Percentiles rank a stretch among this genome's conserved stretches.
phyloP scores from a whole-genome alignment of 371 early-diverging fungal species.

The Mucor piriformis region DNA sequence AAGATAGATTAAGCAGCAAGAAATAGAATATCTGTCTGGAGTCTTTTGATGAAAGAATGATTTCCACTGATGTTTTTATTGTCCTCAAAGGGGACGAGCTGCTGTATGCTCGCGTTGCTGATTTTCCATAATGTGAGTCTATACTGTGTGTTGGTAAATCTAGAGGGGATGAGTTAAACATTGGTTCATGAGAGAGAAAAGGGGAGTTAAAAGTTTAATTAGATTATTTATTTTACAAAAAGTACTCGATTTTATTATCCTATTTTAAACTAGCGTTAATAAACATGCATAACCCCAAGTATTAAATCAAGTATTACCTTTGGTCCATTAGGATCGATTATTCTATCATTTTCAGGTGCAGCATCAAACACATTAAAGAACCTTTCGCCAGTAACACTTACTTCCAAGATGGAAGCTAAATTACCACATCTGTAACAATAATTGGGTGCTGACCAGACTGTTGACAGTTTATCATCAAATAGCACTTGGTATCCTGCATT shows the following conservation, averaged over 20 bases:
- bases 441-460: constrained; percentile 90
- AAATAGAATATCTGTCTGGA: constrained; percentile 93
- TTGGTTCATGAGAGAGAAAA: background rate
- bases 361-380: constrained; percentile 92
- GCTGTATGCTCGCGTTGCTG: constrained; percentile 38
- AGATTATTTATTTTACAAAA: constrained; percentile 4
- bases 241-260: constrained; percentile 20
- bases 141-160: constrained; percentile 46
- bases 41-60: constrained; percentile 67
- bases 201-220: background rate
- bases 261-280: background rate
- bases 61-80: constrained; percentile 51
- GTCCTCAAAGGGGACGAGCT: constrained; percentile 32
- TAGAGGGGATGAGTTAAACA: constrained; percentile 41
- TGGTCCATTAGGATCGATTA: constrained; percentile 14
- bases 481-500: constrained; percentile 94
- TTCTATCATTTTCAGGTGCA: constrained; percentile 78
- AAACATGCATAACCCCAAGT: background rate
- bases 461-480: constrained; percentile 86
- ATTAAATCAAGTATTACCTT: background rate
- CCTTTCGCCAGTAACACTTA: constrained; percentile 76
- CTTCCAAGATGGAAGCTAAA: constrained; percentile 91
- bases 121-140: constrained; percentile 39
- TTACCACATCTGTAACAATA: constrained; percentile 98
- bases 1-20: constrained; percentile 87